Conservation (phyloP, 148 eudicot species). For the Camellia japonica region DNA sequence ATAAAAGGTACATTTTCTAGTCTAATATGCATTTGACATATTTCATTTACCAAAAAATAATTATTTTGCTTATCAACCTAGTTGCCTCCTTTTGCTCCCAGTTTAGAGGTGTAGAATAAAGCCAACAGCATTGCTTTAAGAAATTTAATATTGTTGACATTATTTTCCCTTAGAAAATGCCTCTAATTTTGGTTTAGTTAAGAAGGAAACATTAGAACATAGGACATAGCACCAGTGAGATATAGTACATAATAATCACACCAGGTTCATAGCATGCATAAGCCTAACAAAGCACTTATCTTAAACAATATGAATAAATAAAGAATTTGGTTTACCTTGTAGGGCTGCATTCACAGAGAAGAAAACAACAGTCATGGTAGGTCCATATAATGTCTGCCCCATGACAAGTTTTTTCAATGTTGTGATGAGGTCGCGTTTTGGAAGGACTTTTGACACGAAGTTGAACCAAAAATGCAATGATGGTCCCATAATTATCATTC, state of each 20-base stretch:
- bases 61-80: background rate
- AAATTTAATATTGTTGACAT: background rate
- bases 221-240: background rate
- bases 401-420: slow-evolving; percentile 73
- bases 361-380: slow-evolving; percentile 71
- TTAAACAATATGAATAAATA: background rate
- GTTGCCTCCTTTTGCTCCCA: slow-evolving; percentile 1
- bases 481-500: slow-evolving; percentile 78
- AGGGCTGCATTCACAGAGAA: slow-evolving; percentile 82
- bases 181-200: background rate
- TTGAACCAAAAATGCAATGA: slow-evolving; percentile 92
- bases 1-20: slow-evolving; percentile 1
- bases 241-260: too few relatives aligned
- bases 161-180: background rate
- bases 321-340: slow-evolving; percentile 53
- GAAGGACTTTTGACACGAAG: slow-evolving; percentile 58
- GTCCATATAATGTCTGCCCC: slow-evolving; percentile 83
- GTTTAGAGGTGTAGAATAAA: background rate
- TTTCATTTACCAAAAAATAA: too few relatives aligned
- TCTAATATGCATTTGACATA: background rate
- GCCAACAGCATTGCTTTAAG: background rate
- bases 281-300: background rate
- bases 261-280: background rate
- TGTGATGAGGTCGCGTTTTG: slow-evolving; percentile 67
- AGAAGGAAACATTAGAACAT: background rate